These are phyloP conservation scores for Yueomyces sp. DNA, from an alignment of 1,139 yeast genomes.

Conservation along the genomic window DNA sequence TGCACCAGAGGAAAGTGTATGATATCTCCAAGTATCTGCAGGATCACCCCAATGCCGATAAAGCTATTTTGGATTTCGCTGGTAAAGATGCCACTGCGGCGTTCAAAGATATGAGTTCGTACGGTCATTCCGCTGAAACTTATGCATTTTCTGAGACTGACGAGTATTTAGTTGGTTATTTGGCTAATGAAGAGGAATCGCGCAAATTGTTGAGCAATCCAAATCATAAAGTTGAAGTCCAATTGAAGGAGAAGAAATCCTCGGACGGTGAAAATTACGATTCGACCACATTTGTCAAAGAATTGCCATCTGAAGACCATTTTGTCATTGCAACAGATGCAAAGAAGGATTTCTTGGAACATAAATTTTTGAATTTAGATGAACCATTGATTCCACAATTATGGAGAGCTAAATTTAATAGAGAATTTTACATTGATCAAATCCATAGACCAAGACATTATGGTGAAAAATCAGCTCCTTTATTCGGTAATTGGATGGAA, in stretches of 20 bases:
- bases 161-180: conserved; percentile 44
- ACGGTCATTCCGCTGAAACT: neutral
- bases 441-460: conserved; percentile 95
- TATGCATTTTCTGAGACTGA: conserved; percentile 31
- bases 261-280: conserved; percentile 22
- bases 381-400: conserved; percentile 77
- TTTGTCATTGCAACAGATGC: conserved; percentile 72
- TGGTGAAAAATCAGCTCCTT: conserved; percentile 83
- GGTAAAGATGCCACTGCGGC: conserved; percentile 76
- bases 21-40: conserved; percentile 67
- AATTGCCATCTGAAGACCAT: conserved; percentile 59
- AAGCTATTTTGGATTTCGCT: conserved; percentile 50
- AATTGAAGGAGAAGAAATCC: conserved; percentile 17
- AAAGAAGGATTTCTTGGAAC: conserved; percentile 53
- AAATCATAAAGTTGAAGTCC: conserved; percentile 30
- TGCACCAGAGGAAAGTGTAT: conserved; percentile 66
- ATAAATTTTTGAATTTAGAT: conserved; percentile 75
- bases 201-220: conserved; percentile 34
- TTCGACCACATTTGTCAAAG: conserved; percentile 40
- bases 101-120: conserved; percentile 53
- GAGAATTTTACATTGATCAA: conserved; percentile 87
- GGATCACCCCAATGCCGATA: conserved; percentile 84
- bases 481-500: conserved; percentile 64
- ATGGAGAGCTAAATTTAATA: conserved; percentile 56
- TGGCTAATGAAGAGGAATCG: conserved; percentile 54